Conservation (phyloP, 495 filamentous ascomycete species). For the Tuber microsphaerosporum region DNA sequence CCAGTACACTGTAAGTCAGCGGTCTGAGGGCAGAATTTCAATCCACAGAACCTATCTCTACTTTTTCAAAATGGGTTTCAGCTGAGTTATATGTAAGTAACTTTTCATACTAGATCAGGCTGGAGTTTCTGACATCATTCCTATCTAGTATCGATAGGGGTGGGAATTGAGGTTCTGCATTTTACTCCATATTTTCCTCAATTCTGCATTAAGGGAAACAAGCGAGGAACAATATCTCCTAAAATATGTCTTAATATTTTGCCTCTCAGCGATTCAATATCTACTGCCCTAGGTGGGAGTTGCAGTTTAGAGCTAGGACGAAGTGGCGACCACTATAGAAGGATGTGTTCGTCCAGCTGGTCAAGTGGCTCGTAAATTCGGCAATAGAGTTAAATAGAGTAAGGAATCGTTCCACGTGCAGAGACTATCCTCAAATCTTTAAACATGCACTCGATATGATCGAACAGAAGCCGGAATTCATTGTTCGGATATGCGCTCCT, state of each 20-base stretch:
- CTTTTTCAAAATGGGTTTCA: not conserved
- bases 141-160: not conserved
- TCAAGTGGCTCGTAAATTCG: constrained; percentile 8
- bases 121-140: not conserved
- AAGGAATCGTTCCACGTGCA: not conserved
- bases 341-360: not conserved
- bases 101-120: not conserved
- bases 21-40: not conserved
- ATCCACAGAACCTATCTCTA: not conserved
- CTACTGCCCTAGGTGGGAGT: not conserved
- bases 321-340: constrained; percentile 8
- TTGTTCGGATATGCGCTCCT: not conserved
- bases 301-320: not conserved
- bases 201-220: not conserved
- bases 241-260: not conserved
- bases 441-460: constrained; percentile 9
- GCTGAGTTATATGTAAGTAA: not conserved
- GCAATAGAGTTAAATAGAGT: constrained; percentile 9
- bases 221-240: not conserved
- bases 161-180: not conserved
- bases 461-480: constrained; percentile 3
- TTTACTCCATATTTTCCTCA: not conserved
- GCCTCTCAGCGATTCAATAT: not conserved
- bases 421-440: constrained; percentile 4
- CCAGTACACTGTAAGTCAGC: not conserved